Evolutionary conservation across 768 basidiomycete genomes (phyloP), one percentile per base, ranked within the genome.

Genomic region (Lactifluus subvellereus): DNA sequence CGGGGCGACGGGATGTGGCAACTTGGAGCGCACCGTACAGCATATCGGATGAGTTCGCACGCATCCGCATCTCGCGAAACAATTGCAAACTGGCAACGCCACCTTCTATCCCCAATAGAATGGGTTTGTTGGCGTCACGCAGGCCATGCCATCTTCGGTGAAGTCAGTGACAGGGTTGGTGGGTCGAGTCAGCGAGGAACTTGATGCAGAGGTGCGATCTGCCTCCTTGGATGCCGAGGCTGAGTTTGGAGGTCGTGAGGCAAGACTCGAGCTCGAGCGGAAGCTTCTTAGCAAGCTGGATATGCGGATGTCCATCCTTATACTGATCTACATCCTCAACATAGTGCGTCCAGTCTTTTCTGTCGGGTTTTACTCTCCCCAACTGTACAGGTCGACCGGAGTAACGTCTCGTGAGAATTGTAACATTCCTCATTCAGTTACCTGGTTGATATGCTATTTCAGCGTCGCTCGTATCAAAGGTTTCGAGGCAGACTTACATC

Each of bases 391-490:
- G 81, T 89, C 59, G 88, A 89, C 71, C 79, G 88, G 38, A 89
- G 88, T 68, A 88, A 88, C 69, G 86, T 79, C 38, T 76, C 81
- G 86, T 87, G 71, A 64, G 79, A 72, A 37, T 11, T 48, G 33
- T 33, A 10, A 32, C 30, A 18, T 30, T 18, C 18, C 33, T n/a
- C 11, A 16, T 18, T 27, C 4, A 16, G 16, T 20, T 47, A 18
- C 59, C 30, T 35, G 43, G 37, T 43, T 27, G 6, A 52, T 2
- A 9, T 7, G 16, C 35, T 8, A 14, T 4, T 50, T 48, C 66
- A 89, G 89, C 49, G 88, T 87, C 11, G 89, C 88, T 37, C 79
- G 89, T 57, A 75, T 90, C 47, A 79, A 82, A 38, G 89, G 89
- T 0, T 86, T 91, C 57, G 85, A 88, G 69, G 75, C 77, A 54